phyloP scores from a whole-genome alignment of 495 filamentous ascomycete genomes.

The Paragyromitra xinjiangensis region DNA sequence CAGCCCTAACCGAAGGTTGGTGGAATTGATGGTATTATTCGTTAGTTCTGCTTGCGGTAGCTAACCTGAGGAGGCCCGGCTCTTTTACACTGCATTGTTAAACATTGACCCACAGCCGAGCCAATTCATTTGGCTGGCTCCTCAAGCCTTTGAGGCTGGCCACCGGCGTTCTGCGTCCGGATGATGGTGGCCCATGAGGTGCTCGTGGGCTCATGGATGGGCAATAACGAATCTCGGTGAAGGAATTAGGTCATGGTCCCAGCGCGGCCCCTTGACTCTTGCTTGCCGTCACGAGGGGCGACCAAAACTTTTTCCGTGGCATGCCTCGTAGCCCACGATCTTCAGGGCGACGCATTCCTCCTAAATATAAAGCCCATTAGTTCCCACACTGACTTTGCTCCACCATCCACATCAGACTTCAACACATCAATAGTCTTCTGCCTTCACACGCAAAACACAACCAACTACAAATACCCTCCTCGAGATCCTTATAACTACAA shows the following conservation, averaged over 20 bases:
- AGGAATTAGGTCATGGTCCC: constrained; percentile 50
- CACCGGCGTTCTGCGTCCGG: constrained; percentile 30
- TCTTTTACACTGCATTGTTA: constrained; percentile 32
- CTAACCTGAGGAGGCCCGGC: constrained; percentile 13
- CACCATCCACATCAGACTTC: constrained; percentile 21
- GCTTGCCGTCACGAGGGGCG: constrained; percentile 36
- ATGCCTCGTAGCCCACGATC: constrained; percentile 41
- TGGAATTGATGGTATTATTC: constrained; percentile 33
- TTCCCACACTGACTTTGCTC: constrained; percentile 27
- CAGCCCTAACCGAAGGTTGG: constrained; percentile 51
- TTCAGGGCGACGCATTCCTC: constrained; percentile 16
- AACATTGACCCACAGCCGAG: constrained; percentile 44
- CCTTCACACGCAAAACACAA: constrained; percentile 14
- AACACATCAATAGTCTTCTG: constrained; percentile 30
- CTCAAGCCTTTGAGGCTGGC: constrained; percentile 25
- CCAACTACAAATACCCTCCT: not conserved
- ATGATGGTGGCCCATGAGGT: constrained; percentile 20
- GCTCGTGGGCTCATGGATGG: constrained; percentile 25
- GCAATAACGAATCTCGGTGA: constrained; percentile 35
- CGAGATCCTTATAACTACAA: constrained; percentile 12
- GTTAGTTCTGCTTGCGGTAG: constrained; percentile 24
- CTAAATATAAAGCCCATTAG: constrained; percentile 47
- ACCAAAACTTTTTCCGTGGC: constrained; percentile 29
- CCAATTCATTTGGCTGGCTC: constrained; percentile 10
- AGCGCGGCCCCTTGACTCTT: constrained; percentile 40